phyloP scores from a whole-genome alignment of 2,329 filamentous ascomycete species.

The Cladophialophora immunda region DNA sequence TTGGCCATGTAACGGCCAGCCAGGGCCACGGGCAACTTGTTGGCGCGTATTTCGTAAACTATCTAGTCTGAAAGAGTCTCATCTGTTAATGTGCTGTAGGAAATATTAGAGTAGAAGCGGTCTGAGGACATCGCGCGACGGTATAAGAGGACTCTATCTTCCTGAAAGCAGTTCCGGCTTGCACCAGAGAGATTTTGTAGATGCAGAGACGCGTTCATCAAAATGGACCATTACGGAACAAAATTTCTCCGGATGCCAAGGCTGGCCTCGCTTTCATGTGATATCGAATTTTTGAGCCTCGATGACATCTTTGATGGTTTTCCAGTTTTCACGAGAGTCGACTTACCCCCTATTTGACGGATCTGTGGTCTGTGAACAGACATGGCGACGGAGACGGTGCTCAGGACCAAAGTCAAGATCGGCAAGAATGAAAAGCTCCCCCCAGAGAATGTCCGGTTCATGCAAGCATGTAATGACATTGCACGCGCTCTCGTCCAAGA shows the following conservation, averaged over 20 bases:
- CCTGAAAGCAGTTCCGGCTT: too few species aligned
- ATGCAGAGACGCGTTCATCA: too few species aligned
- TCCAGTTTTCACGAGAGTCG: not conserved
- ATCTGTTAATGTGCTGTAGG: not conserved
- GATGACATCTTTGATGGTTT: not conserved
- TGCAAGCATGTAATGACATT: constrained; percentile 94
- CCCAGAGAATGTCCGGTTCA: constrained; percentile 92
- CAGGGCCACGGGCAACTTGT: not conserved
- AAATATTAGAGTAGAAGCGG: too few species aligned
- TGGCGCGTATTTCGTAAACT: not conserved
- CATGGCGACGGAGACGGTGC: constrained; percentile 71
- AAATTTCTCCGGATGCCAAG: not conserved
- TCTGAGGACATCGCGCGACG: too few species aligned
- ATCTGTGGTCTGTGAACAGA: not conserved
- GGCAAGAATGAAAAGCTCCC: constrained; percentile 79
- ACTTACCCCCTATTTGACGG: not conserved
- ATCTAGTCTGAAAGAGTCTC: not conserved
- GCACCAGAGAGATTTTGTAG: too few species aligned
- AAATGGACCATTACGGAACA: not conserved
- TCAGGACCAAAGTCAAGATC: constrained; percentile 56
- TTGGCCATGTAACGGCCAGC: not conserved
- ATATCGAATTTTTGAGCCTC: constrained; percentile 23
- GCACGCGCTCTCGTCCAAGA: constrained; percentile 94
- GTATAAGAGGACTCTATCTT: too few species aligned
- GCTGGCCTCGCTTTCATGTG: constrained; percentile 1